Conservation (phyloP, 768 basidiomycete species). For the Astraeus odoratus region DNA sequence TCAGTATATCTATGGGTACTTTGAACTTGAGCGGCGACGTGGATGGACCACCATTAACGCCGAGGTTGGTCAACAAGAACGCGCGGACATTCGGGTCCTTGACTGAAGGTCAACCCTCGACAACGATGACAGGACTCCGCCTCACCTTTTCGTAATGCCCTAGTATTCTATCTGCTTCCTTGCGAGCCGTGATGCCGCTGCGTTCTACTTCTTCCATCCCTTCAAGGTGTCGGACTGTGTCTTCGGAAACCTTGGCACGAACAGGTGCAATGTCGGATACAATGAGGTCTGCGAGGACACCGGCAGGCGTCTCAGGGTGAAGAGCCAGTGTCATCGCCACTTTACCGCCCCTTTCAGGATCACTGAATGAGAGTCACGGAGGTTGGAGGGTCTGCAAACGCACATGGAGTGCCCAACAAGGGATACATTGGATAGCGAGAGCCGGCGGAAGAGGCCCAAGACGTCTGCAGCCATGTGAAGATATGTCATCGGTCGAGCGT, state of each 20-base stretch:
- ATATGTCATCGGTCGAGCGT: slow-evolving; percentile 68
- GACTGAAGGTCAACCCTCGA: slow-evolving; percentile 4
- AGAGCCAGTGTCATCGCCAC: slow-evolving; percentile 67
- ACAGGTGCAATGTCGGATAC: slow-evolving; percentile 81
- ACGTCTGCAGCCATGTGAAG: slow-evolving; percentile 76
- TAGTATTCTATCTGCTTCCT: slow-evolving; percentile 65
- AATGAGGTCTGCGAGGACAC: slow-evolving; percentile 50
- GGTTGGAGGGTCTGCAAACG: slow-evolving; percentile 18
- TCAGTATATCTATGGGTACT: slow-evolving; percentile 64
- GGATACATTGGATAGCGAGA: slow-evolving; percentile 52
- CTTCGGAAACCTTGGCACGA: slow-evolving; percentile 45
- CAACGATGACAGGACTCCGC: not conserved
- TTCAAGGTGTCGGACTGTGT: slow-evolving; percentile 59
- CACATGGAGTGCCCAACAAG: slow-evolving; percentile 91
- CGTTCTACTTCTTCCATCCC: slow-evolving; percentile 72
- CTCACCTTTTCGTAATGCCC: slow-evolving; percentile 55
- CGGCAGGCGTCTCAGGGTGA: slow-evolving; percentile 32
- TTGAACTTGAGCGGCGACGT: slow-evolving; percentile 51
- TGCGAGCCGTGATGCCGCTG: slow-evolving; percentile 48
- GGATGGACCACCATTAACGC: slow-evolving; percentile 23
- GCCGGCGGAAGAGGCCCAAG: slow-evolving; percentile 51
- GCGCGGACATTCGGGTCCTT: slow-evolving; percentile 71
- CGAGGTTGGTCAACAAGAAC: slow-evolving; percentile 82
- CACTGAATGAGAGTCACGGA: slow-evolving; percentile 1
- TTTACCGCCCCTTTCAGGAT: slow-evolving; percentile 69